A percentile compares a stretch with the other conserved stretches of the same genome.
Conservation (phyloP, 345 rosid species). For the Bruguiera gymnorhiza region DNA sequence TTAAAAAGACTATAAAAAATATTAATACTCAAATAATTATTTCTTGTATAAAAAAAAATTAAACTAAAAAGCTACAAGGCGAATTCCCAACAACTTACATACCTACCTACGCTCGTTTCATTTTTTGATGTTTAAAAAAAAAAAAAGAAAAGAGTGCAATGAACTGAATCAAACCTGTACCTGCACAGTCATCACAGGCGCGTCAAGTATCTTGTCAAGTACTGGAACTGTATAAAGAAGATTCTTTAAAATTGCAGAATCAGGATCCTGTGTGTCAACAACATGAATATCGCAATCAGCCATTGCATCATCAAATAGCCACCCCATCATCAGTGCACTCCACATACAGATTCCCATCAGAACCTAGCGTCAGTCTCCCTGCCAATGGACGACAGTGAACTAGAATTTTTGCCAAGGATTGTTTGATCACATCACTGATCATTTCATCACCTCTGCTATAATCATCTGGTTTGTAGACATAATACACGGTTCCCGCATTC, state of each 20-base stretch:
- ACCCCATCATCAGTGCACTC: slow-evolving; percentile 19
- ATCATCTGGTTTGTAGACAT: slow-evolving; percentile 4
- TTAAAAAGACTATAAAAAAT: too few species aligned
- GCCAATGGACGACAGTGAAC: slow-evolving; percentile 24
- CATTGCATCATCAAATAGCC: too few species aligned
- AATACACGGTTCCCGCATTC: slow-evolving; percentile 9
- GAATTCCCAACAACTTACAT: too few species aligned
- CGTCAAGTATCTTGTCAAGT: not conserved
- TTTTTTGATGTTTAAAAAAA: too few species aligned
- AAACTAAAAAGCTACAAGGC: too few species aligned
- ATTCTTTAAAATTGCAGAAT: not conserved
- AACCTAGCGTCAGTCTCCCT: too few species aligned
- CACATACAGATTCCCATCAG: slow-evolving; percentile 16
- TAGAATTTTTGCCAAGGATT: slow-evolving; percentile 24
- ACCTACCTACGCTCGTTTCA: too few species aligned
- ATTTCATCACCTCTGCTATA: slow-evolving; percentile 1
- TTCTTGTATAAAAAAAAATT: not conserved
- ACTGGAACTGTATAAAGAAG: not conserved
- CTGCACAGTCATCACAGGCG: not conserved
- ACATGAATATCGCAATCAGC: not conserved
- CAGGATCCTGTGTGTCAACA: not conserved
- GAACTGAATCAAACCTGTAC: not conserved
- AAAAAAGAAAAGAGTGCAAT: not conserved
- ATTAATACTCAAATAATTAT: too few species aligned
- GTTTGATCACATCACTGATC: slow-evolving; percentile 11